A percentile compares a stretch with the other conserved stretches of the same genome.
Evolutionary conservation across 2,329 filamentous ascomycete genomes (phyloP).

Genomic region (Achaetomium macrosporum): DNA sequence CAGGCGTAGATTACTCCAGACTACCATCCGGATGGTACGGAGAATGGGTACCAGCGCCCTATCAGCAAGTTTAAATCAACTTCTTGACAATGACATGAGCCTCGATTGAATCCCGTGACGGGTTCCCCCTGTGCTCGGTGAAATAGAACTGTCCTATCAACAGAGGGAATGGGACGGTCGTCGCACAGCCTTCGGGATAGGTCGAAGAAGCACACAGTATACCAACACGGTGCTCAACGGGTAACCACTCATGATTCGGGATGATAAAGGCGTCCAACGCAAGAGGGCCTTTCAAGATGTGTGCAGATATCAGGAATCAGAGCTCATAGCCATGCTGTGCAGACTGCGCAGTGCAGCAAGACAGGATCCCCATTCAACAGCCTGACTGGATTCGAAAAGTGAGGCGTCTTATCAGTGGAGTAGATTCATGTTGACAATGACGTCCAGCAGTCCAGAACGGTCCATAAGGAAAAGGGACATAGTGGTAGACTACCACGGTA

Average conservation of each 20-base stretch:
- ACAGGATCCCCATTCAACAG: neutral
- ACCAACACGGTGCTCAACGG: conserved; percentile 3
- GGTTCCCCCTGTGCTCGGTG: conserved; percentile 3
- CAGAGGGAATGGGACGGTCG: neutral
- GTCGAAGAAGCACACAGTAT: conserved; percentile 4
- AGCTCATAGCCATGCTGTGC: neutral
- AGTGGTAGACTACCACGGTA: too few relatives aligned
- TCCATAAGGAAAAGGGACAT: neutral
- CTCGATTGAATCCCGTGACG: conserved; percentile 7
- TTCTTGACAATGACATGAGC: neutral
- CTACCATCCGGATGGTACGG: neutral
- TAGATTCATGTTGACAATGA: too few relatives aligned
- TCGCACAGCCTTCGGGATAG: neutral
- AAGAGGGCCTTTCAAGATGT: neutral
- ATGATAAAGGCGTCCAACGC: neutral
- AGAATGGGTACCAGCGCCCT: neutral
- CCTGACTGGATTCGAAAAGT: neutral
- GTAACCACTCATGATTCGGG: neutral
- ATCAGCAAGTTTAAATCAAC: conserved; percentile 5
- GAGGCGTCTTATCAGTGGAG: too few relatives aligned
- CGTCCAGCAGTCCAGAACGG: too few relatives aligned
- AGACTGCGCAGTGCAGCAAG: neutral
- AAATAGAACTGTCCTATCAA: conserved; percentile 3
- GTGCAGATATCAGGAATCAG: neutral
- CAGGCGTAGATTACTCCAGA: too few relatives aligned